Evolutionary conservation across 2,329 filamentous ascomycete genomes (phyloP), one percentile per base, ranked within the genome.

Genomic region (Diplocarpon mali): DNA sequence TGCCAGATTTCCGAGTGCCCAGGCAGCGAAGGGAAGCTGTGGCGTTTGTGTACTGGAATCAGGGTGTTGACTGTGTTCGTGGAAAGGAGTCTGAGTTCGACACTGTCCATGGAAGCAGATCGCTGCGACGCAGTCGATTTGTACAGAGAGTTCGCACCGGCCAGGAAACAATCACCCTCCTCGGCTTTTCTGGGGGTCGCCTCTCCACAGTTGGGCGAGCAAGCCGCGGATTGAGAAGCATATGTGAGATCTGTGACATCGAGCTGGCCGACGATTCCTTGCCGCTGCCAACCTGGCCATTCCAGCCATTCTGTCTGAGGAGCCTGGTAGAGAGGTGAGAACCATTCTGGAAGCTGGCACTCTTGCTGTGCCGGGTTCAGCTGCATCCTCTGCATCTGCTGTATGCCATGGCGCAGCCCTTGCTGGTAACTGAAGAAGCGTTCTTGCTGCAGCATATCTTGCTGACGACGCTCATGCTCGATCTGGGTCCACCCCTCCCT

Each of bases 371-470:
- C 31, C 5, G 40, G 31, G 28, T 42, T 17, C 14, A 35, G n/a
- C n/a, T 27, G 37, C 20, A 29, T 28, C n/a, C 24, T 38, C 15
- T 35, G 34, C 40, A 42, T 35, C 6, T 42, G 31, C n/a, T 42
- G 31, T 11, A 35, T 35, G 5, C 31, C 40, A 28, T 42, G 30
- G 14, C 31, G 29, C 5, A 42, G 20, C 9, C 40, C 40, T 13
- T 42, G 40, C 31, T 42, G 40, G 24, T 42, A 42, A 4, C 10
- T 32, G 15, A 16, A 35, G 32, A 16, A 24, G 11, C 27, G 40
- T 13, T 42, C 40, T 16, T 20, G 28, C 29, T 17, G 20, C 3
- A 16, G 24, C 17, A 42, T 13, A 5, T 42, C 40, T 14, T 14
- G 12, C 29, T 17, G 15, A 1, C 24, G 31, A 13, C 32, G 31